Evolutionary conservation across 352 stramenopile species (phyloP), one percentile per base, ranked within the genome.

Genomic region (Phytopythium aichiense): DNA sequence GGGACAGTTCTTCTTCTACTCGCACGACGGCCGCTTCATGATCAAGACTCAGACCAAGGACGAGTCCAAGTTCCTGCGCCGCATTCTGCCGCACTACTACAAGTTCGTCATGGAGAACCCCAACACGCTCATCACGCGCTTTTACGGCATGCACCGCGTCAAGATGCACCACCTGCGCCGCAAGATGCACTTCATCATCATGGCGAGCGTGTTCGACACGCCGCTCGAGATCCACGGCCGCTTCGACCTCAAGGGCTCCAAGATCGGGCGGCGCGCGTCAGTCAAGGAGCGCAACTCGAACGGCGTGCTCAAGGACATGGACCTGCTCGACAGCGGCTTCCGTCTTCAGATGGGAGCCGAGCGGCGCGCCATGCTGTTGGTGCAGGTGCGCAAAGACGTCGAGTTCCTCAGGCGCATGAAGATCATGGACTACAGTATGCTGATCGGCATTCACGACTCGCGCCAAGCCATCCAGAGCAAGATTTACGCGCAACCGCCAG

Each of bases 1-100:
- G 71, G 97, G 97, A 6, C 96, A 99, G 66, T 99, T 99, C 76
- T 99, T 99, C 80, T 99, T 99, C 73, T 99, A 99, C 67, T 98
- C 95, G 11, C 92, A 98, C 73, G 97, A 99, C 77, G 82, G 84
- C 1, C 70, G 78, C 38, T 99, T 98, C 73, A 99, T 99, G 91
- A 99, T 99, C 77, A 99, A 99, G 81, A 99, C 97, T 16, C 96
- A 98, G 81, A 99, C 94, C 7, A 98, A 98, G 71, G 92, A 96
- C n/a, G 97, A 99, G 81, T 98, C 88, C 56, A 99, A 98, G 74
- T 99, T 99, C 66, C 83, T 99, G 56, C 85, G 95, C 9, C 86
- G 96, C 61, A 98, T 99, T 66, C 66, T 99, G 35, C 96, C 96
- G 7, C 89, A 99, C 63, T 99, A 99, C 72, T 99, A 99, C 82